Evolutionary conservation across 2,329 filamentous ascomycete genomes (phyloP).

Genomic region (Alternaria metachromatica): DNA sequence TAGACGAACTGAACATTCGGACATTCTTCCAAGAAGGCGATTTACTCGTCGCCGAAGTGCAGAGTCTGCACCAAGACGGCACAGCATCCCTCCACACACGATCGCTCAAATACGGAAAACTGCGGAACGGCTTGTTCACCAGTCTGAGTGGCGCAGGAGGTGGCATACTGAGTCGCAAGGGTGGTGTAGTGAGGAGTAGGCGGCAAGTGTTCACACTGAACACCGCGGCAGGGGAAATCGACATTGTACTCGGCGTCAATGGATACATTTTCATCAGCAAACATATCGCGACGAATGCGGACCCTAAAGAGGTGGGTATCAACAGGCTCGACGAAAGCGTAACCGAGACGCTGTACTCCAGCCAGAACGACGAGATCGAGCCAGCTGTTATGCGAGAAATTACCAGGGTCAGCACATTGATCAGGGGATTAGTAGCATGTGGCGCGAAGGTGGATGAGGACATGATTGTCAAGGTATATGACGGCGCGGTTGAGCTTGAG

Average conservation of each 20-base stretch:
- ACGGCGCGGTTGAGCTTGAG: constrained; percentile 78
- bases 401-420: constrained; percentile 78
- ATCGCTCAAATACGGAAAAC: constrained; percentile 90
- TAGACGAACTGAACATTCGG: constrained; percentile 95
- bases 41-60: constrained; percentile 91
- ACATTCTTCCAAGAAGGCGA: constrained; percentile 98
- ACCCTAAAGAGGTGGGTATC: constrained; percentile 67
- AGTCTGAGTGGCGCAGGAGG: constrained; percentile 81
- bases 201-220: constrained; percentile 82
- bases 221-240: constrained; percentile 71
- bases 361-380: constrained; percentile 87
- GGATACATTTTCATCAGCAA: constrained; percentile 96
- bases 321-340: constrained; percentile 89
- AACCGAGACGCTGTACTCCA: constrained; percentile 86
- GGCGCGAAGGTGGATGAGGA: constrained; percentile 89
- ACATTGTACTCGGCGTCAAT: constrained; percentile 91
- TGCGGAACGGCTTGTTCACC: constrained; percentile 90
- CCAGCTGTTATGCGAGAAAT: constrained; percentile 85
- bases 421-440: constrained; percentile 81
- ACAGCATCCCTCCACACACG: constrained; percentile 88
- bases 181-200: constrained; percentile 81
- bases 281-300: constrained; percentile 68
- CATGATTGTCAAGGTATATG: constrained; percentile 81
- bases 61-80: constrained; percentile 85
- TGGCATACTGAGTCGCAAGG: constrained; percentile 54